A percentile compares a stretch with the other conserved stretches of the same genome.
Conservation (phyloP, 495 filamentous ascomycete species). For the Daldinia grandis region DNA sequence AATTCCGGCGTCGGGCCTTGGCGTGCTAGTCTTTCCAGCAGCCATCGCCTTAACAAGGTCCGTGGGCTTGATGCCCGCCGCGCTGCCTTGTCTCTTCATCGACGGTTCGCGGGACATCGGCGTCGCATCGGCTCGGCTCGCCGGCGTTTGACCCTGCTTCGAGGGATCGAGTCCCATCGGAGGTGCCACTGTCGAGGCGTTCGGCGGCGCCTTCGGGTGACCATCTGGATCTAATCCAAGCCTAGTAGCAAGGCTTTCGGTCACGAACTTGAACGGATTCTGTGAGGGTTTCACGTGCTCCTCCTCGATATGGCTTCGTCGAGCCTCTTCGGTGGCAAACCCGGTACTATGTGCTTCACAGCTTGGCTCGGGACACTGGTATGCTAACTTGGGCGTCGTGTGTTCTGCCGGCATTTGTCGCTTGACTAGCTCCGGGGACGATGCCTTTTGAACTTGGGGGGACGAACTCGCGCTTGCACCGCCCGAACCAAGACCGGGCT, state of each 20-base stretch:
- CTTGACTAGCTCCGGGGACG: slow-evolving; percentile 57
- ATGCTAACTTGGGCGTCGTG: slow-evolving; percentile 50
- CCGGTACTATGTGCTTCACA: slow-evolving; percentile 60
- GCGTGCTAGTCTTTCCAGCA: slow-evolving; percentile 40
- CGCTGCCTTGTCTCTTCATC: slow-evolving; percentile 56
- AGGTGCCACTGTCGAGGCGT: slow-evolving; percentile 33
- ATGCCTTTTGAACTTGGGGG: slow-evolving; percentile 56
- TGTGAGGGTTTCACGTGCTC: slow-evolving; percentile 63
- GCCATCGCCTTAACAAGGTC: slow-evolving; percentile 40
- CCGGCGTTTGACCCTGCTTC: slow-evolving; percentile 57
- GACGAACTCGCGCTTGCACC: slow-evolving; percentile 51
- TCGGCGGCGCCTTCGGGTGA: slow-evolving; percentile 38
- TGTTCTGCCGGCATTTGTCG: slow-evolving; percentile 49
- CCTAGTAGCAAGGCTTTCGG: slow-evolving; percentile 54
- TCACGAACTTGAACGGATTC: slow-evolving; percentile 60
- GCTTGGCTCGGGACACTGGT: slow-evolving; percentile 53
- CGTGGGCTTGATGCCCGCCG: slow-evolving; percentile 43
- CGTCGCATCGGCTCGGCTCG: slow-evolving; percentile 49
- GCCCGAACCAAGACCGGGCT: slow-evolving; percentile 38
- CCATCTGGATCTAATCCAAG: slow-evolving; percentile 60
- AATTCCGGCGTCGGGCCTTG: slow-evolving; percentile 36
- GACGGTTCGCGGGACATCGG: slow-evolving; percentile 58
- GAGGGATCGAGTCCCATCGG: slow-evolving; percentile 49
- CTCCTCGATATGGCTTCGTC: slow-evolving; percentile 59
- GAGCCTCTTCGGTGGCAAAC: slow-evolving; percentile 63